Evolutionary conservation across 768 basidiomycete species (phyloP), one percentile per base, ranked within the genome.

Genomic region (Basidioascus undulatus): DNA sequence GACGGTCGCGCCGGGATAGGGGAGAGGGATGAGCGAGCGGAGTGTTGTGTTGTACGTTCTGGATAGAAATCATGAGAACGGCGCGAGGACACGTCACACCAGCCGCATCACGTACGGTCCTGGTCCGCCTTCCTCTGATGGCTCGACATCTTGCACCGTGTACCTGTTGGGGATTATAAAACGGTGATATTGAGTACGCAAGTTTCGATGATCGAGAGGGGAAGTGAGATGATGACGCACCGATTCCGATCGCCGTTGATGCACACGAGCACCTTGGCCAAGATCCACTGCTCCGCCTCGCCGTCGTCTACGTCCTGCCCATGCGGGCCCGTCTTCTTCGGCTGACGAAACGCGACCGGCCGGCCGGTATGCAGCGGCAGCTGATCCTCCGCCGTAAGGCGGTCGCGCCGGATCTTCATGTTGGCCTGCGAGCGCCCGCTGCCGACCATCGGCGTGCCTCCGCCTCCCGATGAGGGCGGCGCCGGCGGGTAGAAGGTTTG

Each of bases 11-110:
- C 45, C 33, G 1, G 55, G 49, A 35, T 61, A 58, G 0, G 62
- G 61, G 0, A 64, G 52, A 4, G 61, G 61, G 24, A 64, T 55
- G 44, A 62, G 54, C 1, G 55, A 51, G 26, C 55, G 54, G n/a
- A 62, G 48, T 2, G 58, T 62, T 9, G 61, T 60, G 35, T 55
- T 55, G 47, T 50, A 60, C 18, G 45, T 45, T 7, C 56, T 59
- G 44, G n/a, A n/a, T n/a, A n/a, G n/a, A n/a, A n/a, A n/a, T n/a
- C n/a, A n/a, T n/a, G n/a, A n/a, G n/a, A n/a, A n/a, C n/a, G n/a
- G n/a, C n/a, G n/a, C n/a, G n/a, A n/a, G n/a, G n/a, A n/a, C n/a
- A n/a, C n/a, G n/a, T n/a, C n/a, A n/a, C n/a, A n/a, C n/a, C n/a
- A n/a, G n/a, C n/a, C n/a, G n/a, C n/a, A n/a, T n/a, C n/a, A n/a